These are phyloP conservation scores for Gossypium rotundifolium DNA, from an alignment of 345 rosid species.

Conservation along the genomic window DNA sequence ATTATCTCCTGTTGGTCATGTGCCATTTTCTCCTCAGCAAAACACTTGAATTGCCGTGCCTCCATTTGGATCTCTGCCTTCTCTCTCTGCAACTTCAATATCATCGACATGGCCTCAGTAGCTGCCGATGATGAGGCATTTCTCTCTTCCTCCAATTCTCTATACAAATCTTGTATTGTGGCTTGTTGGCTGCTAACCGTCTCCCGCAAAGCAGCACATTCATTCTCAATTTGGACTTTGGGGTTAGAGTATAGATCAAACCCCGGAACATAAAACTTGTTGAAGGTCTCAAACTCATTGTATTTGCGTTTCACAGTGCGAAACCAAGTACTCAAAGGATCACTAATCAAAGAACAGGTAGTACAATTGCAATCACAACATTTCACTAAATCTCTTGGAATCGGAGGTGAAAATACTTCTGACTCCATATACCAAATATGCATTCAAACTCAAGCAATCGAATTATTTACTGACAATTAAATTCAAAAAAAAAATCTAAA, in stretches of 20 bases:
- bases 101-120: constrained; percentile 3
- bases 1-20: not conserved
- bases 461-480: not conserved
- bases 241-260: not conserved
- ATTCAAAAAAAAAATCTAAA: not conserved
- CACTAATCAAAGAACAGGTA: not conserved
- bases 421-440: not conserved
- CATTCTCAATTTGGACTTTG: not conserved
- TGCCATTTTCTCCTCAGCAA: not conserved
- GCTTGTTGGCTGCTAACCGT: not conserved
- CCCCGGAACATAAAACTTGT: not conserved
- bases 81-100: constrained; percentile 2
- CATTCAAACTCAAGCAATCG: not conserved
- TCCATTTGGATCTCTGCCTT: constrained; percentile 5
- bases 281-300: not conserved
- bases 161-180: not conserved
- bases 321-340: not conserved
- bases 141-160: not conserved
- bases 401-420: not conserved
- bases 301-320: not conserved
- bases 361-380: not conserved
- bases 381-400: not conserved
- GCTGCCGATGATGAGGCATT: constrained; percentile 3
- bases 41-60: not conserved
- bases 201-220: constrained; percentile 1